phyloP scores from a whole-genome alignment of 2,329 filamentous ascomycete genomes.

The Amesomyces nigricolor region DNA sequence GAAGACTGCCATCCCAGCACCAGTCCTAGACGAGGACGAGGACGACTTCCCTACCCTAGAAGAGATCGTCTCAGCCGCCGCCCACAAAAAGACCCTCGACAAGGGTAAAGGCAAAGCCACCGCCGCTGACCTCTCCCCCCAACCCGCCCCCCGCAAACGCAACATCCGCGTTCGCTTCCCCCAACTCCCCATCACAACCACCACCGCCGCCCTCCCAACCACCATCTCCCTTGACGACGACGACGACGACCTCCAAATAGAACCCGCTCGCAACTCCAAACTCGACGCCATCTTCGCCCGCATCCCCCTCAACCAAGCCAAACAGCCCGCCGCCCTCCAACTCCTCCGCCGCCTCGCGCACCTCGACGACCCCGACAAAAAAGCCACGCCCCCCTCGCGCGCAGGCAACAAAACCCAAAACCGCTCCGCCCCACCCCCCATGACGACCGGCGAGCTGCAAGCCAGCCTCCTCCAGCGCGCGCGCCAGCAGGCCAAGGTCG shows the following conservation, averaged over 20 bases:
- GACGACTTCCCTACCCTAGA: slow-evolving; percentile 37
- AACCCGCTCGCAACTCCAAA: slow-evolving; percentile 43
- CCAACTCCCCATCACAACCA: slow-evolving; percentile 30
- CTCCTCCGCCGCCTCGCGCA: slow-evolving; percentile 70
- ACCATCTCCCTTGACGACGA: slow-evolving; percentile 36
- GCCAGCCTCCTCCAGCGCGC: slow-evolving; percentile 63
- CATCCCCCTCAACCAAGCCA: slow-evolving; percentile 55
- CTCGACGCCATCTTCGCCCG: slow-evolving; percentile 64
- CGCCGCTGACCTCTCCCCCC: slow-evolving; percentile 24
- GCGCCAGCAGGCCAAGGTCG: slow-evolving; percentile 70
- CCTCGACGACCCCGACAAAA: slow-evolving; percentile 57
- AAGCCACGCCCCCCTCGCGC: slow-evolving; percentile 31
- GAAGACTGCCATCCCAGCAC: slow-evolving; percentile 19
- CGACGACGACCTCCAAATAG: slow-evolving; percentile 59
- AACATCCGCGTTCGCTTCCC: slow-evolving; percentile 49
- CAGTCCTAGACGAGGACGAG: slow-evolving; percentile 28
- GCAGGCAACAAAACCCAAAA: slow-evolving; percentile 35
- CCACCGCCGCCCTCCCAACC: slow-evolving; percentile 33
- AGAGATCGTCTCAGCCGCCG: slow-evolving; percentile 31
- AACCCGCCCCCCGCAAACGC: slow-evolving; percentile 36
- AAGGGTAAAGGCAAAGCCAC: slow-evolving; percentile 58
- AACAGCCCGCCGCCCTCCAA: slow-evolving; percentile 59
- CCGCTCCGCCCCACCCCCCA: slow-evolving; percentile 36
- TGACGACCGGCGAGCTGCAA: slow-evolving; percentile 67
- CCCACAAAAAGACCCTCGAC: slow-evolving; percentile 33